These are phyloP conservation scores for Luffa acutangula DNA, from an alignment of 306 rosid genomes.

Conservation along the genomic window DNA sequence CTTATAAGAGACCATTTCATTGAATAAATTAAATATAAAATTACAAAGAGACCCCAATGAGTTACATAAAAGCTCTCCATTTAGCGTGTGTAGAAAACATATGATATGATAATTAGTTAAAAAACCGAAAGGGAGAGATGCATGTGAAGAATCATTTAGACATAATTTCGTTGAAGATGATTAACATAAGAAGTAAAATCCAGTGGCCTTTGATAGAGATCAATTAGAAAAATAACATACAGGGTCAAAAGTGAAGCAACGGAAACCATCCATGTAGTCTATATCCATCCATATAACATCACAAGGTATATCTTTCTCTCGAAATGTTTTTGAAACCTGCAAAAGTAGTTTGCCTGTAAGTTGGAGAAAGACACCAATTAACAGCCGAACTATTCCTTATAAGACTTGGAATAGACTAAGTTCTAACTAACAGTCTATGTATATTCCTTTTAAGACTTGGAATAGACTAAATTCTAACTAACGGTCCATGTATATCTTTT, in stretches of 20 bases:
- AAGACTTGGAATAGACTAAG: neutral
- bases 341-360: constrained; percentile 2
- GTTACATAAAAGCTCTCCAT: neutral
- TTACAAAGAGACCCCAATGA: neutral
- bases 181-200: neutral
- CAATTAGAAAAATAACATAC: constrained; percentile 20
- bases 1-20: neutral
- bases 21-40: neutral
- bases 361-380: neutral
- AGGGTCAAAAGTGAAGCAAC: constrained; percentile 85
- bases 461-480: neutral
- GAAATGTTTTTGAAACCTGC: constrained; percentile 65
- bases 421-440: neutral
- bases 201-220: neutral
- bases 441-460: neutral
- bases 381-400: neutral
- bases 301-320: constrained; percentile 69
- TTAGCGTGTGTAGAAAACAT: neutral
- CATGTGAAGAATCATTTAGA: neutral
- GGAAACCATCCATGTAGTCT: constrained; percentile 93
- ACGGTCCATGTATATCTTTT: neutral
- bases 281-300: constrained; percentile 96
- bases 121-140: neutral
- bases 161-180: neutral
- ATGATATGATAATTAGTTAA: neutral